Percentiles rank a stretch among this genome's conserved stretches.
These are phyloP conservation scores for Benincasa hispida DNA, from an alignment of 306 rosid genomes.

Conservation along the genomic window DNA sequence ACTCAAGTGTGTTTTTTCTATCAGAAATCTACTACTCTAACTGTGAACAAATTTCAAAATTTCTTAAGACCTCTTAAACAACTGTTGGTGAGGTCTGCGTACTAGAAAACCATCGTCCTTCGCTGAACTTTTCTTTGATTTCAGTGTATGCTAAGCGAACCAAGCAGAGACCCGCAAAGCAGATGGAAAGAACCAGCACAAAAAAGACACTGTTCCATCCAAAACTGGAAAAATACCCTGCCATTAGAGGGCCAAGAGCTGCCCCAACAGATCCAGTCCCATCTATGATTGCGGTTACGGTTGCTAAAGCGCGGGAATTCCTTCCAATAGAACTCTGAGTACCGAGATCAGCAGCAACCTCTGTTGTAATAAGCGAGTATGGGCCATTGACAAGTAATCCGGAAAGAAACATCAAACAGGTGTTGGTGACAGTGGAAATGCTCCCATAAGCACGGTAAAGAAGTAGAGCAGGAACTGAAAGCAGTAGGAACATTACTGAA, in stretches of 20 bases:
- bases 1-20: neutral
- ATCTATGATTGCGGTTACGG: constrained; percentile 83
- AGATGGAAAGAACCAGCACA: constrained; percentile 56
- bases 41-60: neutral
- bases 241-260: constrained; percentile 82
- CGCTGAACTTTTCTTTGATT: constrained; percentile 35
- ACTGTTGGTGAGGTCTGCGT: constrained; percentile 13
- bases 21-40: neutral
- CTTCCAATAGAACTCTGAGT: constrained; percentile 37
- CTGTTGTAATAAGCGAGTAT: constrained; percentile 74
- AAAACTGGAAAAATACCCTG: constrained; percentile 52
- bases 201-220: constrained; percentile 83
- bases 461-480: constrained; percentile 71
- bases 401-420: constrained; percentile 56
- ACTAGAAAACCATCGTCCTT: constrained; percentile 32
- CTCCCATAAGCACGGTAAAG: constrained; percentile 61
- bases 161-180: constrained; percentile 54
- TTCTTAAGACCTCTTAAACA: neutral
- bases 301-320: constrained; percentile 65
- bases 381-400: constrained; percentile 55
- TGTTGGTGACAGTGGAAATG: constrained; percentile 53
- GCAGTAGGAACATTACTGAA: constrained; percentile 51
- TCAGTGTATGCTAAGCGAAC: constrained; percentile 49
- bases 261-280: constrained; percentile 91
- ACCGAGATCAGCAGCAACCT: constrained; percentile 92